phyloP scores from a whole-genome alignment of 345 rosid genomes.

The Chamaenerion angustifolium region DNA sequence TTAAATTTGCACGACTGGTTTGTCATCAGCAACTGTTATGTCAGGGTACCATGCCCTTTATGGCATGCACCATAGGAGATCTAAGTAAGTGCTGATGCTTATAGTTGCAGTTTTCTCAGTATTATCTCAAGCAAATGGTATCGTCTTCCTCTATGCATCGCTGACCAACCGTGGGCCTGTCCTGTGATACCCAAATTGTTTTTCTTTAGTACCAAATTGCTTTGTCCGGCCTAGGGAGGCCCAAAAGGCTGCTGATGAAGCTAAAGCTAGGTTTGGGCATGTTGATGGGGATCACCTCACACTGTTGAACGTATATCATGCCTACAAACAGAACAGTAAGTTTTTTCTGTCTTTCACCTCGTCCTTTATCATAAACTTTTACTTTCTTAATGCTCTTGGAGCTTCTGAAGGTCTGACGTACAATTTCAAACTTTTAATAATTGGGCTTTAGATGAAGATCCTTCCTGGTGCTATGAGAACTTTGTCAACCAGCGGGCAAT shows the following conservation, averaged over 20 bases:
- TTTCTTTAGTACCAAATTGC: slow-evolving; percentile 99
- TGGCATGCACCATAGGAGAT: slow-evolving; percentile 69
- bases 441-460: slow-evolving; percentile 57
- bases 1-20: slow-evolving; percentile 20
- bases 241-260: slow-evolving; percentile 99
- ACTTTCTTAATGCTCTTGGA: background rate
- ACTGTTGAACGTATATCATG: slow-evolving; percentile 87
- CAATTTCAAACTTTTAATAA: background rate
- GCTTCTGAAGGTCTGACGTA: background rate
- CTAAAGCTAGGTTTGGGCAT: slow-evolving; percentile 95
- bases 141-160: slow-evolving; percentile 99
- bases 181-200: slow-evolving; percentile 86
- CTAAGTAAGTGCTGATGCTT: slow-evolving; percentile 95
- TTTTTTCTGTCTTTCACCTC: slow-evolving; percentile 1
- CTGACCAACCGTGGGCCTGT: slow-evolving; percentile 99
- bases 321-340: slow-evolving; percentile 89
- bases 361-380: background rate
- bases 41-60: slow-evolving; percentile 62
- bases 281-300: slow-evolving; percentile 99
- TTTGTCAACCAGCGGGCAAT: slow-evolving; percentile 71
- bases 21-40: slow-evolving; percentile 81
- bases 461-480: slow-evolving; percentile 93
- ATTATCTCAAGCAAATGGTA: slow-evolving; percentile 96
- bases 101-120: slow-evolving; percentile 99
- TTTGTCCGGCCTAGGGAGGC: slow-evolving; percentile 99